A percentile compares a stretch with the other conserved stretches of the same genome.
Conservation (phyloP, 805 yeast species). For the Ogataea thermomethanolica region DNA sequence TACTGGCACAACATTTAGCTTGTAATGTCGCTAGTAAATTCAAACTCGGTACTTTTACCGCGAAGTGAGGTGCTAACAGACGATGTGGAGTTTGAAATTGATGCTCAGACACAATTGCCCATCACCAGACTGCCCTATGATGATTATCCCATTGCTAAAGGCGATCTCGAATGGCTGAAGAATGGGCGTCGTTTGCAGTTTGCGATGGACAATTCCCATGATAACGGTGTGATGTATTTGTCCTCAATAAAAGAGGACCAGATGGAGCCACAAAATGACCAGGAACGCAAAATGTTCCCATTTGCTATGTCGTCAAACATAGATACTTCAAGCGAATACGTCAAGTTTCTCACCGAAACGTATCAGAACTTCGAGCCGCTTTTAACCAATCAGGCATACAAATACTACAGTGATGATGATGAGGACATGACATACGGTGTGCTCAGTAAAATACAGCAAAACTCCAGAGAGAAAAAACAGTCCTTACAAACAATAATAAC, state of each 20-base stretch:
- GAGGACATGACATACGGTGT: conserved; percentile 32
- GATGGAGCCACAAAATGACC: conserved; percentile 19
- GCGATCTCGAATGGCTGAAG: conserved; percentile 33
- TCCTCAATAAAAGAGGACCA: conserved; percentile 23
- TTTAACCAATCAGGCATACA: conserved; percentile 41
- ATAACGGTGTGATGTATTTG: conserved; percentile 39
- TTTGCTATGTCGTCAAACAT: conserved; percentile 35
- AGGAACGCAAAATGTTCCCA: conserved; percentile 42
- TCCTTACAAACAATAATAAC: conserved; percentile 30
- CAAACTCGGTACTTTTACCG: background rate
- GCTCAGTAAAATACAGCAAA: conserved; percentile 33
- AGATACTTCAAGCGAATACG: conserved; percentile 40
- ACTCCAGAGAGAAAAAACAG: conserved; percentile 35
- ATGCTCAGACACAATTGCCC: conserved; percentile 24
- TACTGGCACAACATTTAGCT: background rate
- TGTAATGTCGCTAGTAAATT: conserved; percentile 4
- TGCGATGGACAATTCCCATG: conserved; percentile 43
- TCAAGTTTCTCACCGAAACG: conserved; percentile 44
- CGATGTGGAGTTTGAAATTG: conserved; percentile 22
- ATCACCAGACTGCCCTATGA: conserved; percentile 34
- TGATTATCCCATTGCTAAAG: conserved; percentile 31
- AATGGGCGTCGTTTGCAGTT: conserved; percentile 39
- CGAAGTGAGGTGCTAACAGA: background rate
- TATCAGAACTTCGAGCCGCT: conserved; percentile 52
- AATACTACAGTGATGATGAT: conserved; percentile 29